Base-by-base conservation (phyloP, 2,329 filamentous ascomycete genomes). In the Fusarium vanettenii region DNA sequence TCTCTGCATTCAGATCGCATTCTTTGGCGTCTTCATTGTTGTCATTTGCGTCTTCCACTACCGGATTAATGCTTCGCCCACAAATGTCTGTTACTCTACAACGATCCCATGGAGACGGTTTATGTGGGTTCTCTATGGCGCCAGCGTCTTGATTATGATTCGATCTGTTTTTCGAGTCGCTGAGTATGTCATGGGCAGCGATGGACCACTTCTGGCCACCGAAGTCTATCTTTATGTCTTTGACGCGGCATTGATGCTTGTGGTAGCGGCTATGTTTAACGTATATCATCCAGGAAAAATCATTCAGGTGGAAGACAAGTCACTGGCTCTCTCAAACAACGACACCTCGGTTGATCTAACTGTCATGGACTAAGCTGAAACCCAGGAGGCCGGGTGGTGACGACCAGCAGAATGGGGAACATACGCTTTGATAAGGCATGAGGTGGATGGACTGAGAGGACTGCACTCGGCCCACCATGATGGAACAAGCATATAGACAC, bases 11-110 rank as follows among this genome's bases (percentile, higher is more conserved):
- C 89, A 91, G 73, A 82, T 91, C 10, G 41, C 87, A n/a, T 84
- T 87, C 64, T 89, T 91, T 65, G 82, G 82, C 3, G 79, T 89
- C 52, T 91, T 91, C 72, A 80, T 89, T 20, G 57, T 85, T 2
- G 81, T 85, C 0, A 82, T 86, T 0, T 71, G 82, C 2, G 70
- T 86, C 0, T 89, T 89, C 76, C 85, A 89, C 65, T 66, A 66
- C 5, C 64, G 73, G 2, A 70, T 78, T 39, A 55, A 50, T 27
- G 45, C 25, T 13, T 45, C 37, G 2, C 73, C 68, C 5, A 68
- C 60, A 4, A 20, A 18, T 11, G 33, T 25, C 2, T 64, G 64
- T 2, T 63, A 60, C n/a, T 65, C 37, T 3, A 25, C 67, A 18
- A 16, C 56, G 4, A 67, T 74, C 16, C 85, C 71, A 52, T 79